Conservation (phyloP, 768 basidiomycete genomes). For the Rhodotorula diobovata region DNA sequence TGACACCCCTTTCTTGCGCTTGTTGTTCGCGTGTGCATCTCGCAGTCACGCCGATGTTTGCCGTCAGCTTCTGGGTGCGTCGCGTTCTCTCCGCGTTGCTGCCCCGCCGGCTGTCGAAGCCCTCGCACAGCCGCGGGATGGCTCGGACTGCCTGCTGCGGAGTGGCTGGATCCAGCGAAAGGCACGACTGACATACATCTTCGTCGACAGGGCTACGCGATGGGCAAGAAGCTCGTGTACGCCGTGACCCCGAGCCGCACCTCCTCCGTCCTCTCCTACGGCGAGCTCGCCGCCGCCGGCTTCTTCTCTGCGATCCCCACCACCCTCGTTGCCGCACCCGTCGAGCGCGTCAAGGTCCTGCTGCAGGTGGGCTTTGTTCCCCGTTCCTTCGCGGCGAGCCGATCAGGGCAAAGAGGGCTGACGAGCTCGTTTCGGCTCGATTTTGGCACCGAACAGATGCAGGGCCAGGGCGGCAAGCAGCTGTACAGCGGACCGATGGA, state of each 20-base stretch:
- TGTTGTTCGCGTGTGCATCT: not conserved
- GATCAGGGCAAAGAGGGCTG: not conserved
- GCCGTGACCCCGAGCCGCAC: conserved; percentile 71
- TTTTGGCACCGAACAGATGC: conserved; percentile 56
- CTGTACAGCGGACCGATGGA: conserved; percentile 88
- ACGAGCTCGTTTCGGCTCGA: too few relatives aligned
- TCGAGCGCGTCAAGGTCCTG: conserved; percentile 93
- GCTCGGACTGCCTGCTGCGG: too few relatives aligned
- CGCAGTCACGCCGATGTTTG: conserved; percentile 96
- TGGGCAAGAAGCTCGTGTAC: conserved; percentile 80
- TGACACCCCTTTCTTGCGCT: not conserved
- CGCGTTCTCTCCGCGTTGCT: not conserved
- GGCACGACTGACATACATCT: not conserved
- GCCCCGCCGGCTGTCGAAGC: too few relatives aligned
- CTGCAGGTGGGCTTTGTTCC: conserved; percentile 70
- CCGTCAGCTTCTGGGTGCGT: conserved; percentile 91
- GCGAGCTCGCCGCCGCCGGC: conserved; percentile 84
- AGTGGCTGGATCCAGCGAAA: too few relatives aligned
- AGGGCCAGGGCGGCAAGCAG: conserved; percentile 74
- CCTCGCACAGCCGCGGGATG: not conserved
- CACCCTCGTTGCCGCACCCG: conserved; percentile 87
- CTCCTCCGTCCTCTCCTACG: conserved; percentile 59
- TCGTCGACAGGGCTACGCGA: conserved; percentile 72
- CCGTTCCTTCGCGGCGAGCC: not conserved
- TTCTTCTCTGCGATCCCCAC: conserved; percentile 90